Base-by-base conservation (phyloP, 2,329 filamentous ascomycete genomes). In the Colletotrichum higginsianum region DNA sequence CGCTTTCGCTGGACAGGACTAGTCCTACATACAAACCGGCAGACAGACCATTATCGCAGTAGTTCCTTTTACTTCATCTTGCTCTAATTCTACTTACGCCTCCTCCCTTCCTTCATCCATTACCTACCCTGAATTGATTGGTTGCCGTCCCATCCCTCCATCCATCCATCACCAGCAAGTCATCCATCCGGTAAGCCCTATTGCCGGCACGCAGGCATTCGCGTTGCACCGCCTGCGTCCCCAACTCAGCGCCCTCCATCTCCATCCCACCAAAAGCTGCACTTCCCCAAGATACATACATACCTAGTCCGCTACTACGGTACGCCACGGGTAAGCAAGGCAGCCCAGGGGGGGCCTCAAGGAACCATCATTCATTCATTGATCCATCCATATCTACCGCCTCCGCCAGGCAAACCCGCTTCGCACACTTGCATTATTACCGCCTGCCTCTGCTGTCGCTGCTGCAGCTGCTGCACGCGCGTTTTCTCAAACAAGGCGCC, bases 401-500 rank as follows among this genome's bases (percentile, higher is more conserved):
- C 55, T 60, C 50, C 50, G 40, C 67, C 55, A 66, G 67, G 47
- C 61, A 66, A 35, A 35, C 47, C 61, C 52, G 21, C 50, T 26
- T 26, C 35, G 40, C 61, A 53, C 67, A 42, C 46, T 58, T 61
- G 42, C 53, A 66, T 55, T 56, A 53, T n/a, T 11, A 35, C 8
- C 30, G 8, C 8, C 30, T 35, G 30, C 8, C 30, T 9, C 30
- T 35, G 30, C 8, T 11, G 30, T 8, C 8, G 30, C 30, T 35
- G 30, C 30, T 35, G 30, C 30, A 35, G 30, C 30, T 30, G 50
- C 63, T 46, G 57, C 64, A 67, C 58, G 30, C 58, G 52, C 58
- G 58, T 63, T 40, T 50, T 62, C 46, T 58, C 58, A 21, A 71
- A 60, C 65, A 68, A 63, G 65, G 65, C 67, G 67, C 58, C 65